phyloP scores from a whole-genome alignment of 176 grass and related monocot species.

The Calamus simplicifolius region DNA sequence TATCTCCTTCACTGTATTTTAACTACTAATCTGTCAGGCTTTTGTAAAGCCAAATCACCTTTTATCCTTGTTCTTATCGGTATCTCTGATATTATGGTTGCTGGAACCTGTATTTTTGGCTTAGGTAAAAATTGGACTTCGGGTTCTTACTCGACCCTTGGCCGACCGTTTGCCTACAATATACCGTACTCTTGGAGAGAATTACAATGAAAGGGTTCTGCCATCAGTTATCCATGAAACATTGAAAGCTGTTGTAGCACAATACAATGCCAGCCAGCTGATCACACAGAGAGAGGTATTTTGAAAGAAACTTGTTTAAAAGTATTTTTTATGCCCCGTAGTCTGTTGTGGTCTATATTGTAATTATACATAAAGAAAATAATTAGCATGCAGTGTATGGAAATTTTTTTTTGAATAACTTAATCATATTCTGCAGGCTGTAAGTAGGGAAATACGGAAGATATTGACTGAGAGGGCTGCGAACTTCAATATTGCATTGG shows the following conservation, averaged over 20 bases:
- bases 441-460: slow-evolving; percentile 97
- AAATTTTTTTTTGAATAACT: neutral
- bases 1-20: too few species aligned
- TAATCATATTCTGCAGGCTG: slow-evolving; percentile 49
- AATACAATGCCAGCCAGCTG: slow-evolving; percentile 95
- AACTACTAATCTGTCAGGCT: too few species aligned
- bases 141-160: slow-evolving; percentile 70
- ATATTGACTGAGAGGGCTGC: slow-evolving; percentile 81
- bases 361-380: too few species aligned
- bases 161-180: slow-evolving; percentile 64
- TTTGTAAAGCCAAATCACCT: too few species aligned
- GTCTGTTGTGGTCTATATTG: too few species aligned
- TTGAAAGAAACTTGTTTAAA: too few species aligned
- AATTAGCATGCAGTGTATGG: too few species aligned
- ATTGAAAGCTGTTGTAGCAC: slow-evolving; percentile 89
- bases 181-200: slow-evolving; percentile 71
- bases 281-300: slow-evolving; percentile 93
- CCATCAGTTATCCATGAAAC: slow-evolving; percentile 96
- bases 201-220: slow-evolving; percentile 84
- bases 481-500: slow-evolving; percentile 87
- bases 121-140: slow-evolving; percentile 78
- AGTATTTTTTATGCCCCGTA: too few species aligned
- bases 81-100: neutral
- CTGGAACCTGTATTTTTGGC: neutral
- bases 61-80: too few species aligned